Evolutionary conservation across 2,329 filamentous ascomycete genomes (phyloP), one percentile per base, ranked within the genome.

Genomic region (Trichocomaceae sp.): DNA sequence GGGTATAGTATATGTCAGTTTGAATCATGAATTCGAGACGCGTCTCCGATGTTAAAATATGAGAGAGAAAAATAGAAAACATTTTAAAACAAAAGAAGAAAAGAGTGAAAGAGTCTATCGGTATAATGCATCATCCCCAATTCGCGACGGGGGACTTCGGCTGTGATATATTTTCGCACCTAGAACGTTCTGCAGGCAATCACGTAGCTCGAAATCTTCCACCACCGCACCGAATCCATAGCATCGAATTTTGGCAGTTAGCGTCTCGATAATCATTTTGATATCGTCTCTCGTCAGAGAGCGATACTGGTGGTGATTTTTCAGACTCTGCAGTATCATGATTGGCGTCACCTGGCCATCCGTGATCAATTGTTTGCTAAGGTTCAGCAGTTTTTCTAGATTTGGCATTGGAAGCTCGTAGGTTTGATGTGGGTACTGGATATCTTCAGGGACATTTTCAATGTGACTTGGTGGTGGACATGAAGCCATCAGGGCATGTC

Each of bases 401-500:
- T 93, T 89, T 37, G 81, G 81, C 67, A 86, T 88, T 57, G 80
- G 84, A 5, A 93, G 75, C 66, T 93, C 86, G 74, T 90, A 92
- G 49, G 91, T 92, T 68, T 88, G 83, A 66, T 86, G 83, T 50
- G 79, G 79, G 63, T 84, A 84, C 47, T 75, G 71, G 33, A 82
- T 77, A 48, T 78, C 73, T 47, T 64, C 60, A 1, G 81, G 80
- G 31, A 79, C 76, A 45, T 75, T 74, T 56, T 75, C 72, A 61
- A 85, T 79, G 63, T 84, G 80, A 56, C 76, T 79, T 51, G 84
- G 82, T 5, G 91, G 89, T 47, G 92, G 91, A 67, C 89, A 95
- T 15, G 87, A 88, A 15, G 89, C 88, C 92, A 97, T 97, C 61
- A 97, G 77, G 4, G 89, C 91, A 70, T 99, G 93, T 41, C 92